phyloP scores from a whole-genome alignment of 768 basidiomycete genomes.

The Gelatoporia subvermispora region DNA sequence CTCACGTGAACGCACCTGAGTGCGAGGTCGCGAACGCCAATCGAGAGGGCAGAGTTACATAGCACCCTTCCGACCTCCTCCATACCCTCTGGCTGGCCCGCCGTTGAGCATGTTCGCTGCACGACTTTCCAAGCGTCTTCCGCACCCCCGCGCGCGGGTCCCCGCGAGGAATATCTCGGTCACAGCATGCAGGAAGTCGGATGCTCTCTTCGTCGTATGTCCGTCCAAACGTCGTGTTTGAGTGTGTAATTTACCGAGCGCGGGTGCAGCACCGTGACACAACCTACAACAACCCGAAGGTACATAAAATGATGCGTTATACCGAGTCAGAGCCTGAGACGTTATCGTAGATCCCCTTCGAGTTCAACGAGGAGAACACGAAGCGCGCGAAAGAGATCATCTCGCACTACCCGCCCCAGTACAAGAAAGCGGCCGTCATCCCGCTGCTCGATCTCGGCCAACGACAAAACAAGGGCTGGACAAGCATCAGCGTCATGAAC shows the following conservation, averaged over 20 bases:
- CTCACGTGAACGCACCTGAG: conserved; percentile 1
- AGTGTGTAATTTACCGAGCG: conserved; percentile 3
- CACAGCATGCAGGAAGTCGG: conserved; percentile 52
- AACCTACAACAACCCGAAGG: conserved; percentile 89
- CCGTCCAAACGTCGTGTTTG: conserved; percentile 56
- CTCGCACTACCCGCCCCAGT: conserved; percentile 90
- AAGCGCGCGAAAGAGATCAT: conserved; percentile 88
- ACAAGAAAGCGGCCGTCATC: conserved; percentile 98
- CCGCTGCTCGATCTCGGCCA: conserved; percentile 95
- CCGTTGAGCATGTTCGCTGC: conserved; percentile 20
- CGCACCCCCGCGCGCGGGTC: conserved; percentile 3
- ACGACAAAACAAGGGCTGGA: conserved; percentile 98
- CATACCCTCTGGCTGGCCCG: not conserved
- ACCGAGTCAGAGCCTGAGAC: not conserved
- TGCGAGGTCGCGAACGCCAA: conserved; percentile 8
- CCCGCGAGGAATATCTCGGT: conserved; percentile 29
- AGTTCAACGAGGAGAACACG: conserved; percentile 75
- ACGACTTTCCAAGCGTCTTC: conserved; percentile 14
- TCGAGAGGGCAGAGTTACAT: conserved; percentile 3
- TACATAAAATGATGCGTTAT: conserved; percentile 22
- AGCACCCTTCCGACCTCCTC: not conserved
- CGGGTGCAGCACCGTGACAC: conserved; percentile 84
- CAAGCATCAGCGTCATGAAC: conserved; percentile 98
- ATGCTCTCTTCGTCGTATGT: conserved; percentile 85
- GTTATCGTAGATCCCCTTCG: conserved; percentile 73